Base-by-base conservation (phyloP, 1,139 yeast genomes). In the Protomyces lactucae-debilis region DNA sequence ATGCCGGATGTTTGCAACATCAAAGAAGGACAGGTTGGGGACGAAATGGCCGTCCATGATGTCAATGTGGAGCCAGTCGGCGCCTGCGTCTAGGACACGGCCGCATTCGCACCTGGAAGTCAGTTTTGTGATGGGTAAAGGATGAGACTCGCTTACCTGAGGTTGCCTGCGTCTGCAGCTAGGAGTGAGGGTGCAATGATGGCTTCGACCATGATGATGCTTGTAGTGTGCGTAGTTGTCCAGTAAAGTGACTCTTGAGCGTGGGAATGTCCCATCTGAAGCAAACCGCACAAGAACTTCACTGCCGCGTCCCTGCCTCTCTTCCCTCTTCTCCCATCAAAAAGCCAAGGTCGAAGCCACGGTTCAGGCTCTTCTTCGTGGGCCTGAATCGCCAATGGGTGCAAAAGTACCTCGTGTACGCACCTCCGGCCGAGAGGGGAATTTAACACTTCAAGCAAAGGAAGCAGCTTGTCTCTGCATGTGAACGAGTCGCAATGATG, bases 11-110 rank as follows among this genome's bases (percentile, higher is more conserved):
- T 92, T 85, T 67, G 84, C 79, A 66, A 93, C 91, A 54, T 96
- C 90, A 16, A 99, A 99, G 73, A 93, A 80, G 4, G 97, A 86
- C 71, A 93, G 87, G 78, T 95, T 93, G 70, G 99, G 99, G 59
- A 95, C 99, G 76, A 93, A 93, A 77, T 93, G 93, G 64, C 99
- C 98, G 75, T 93, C 99, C 99, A 93, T 93, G 61, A 93, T 95
- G 76, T 93, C 99, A 65, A 93, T 85, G 76, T 93, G 99, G 68
- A 95, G 84, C 99, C 99, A 93, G 72, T 93, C 96, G 45, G 97
- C 96, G 59, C 84, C 83, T 59, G 86, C 81, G 68, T 85, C 83
- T 71, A 89, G 85, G 77, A 92, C 87, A 66, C 82, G 81, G 74
- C 87, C 88, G 76, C 97, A 90, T 69, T 91, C 93, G 70, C 90